Conservation (phyloP, 176 grass and related monocot genomes). For the Neostapfia colusana region DNA sequence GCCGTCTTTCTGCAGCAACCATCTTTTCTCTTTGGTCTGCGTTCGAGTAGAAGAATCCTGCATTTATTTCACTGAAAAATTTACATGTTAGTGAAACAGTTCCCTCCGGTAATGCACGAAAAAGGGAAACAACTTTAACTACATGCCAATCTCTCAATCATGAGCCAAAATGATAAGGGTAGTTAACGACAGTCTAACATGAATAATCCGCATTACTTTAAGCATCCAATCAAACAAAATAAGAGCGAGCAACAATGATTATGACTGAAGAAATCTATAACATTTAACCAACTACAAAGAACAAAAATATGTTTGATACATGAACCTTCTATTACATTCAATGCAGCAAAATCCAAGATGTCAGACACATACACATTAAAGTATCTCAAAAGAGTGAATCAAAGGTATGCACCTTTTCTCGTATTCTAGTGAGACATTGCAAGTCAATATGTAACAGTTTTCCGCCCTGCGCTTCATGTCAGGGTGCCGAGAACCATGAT, state of each 20-base stretch:
- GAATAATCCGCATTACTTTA: background rate
- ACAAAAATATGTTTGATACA: background rate
- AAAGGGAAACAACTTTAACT: background rate
- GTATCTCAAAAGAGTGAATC: background rate
- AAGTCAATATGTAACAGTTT: conserved; percentile 97
- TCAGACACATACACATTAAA: background rate
- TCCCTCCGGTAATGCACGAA: conserved; percentile 8
- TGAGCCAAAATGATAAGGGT: background rate
- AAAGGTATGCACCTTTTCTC: conserved; percentile 75
- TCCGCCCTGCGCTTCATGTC: conserved; percentile 98
- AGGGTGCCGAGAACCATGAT: conserved; percentile 98
- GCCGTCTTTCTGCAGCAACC: conserved; percentile 87
- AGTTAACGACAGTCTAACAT: background rate
- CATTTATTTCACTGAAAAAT: conserved; percentile 92
- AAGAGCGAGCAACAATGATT: background rate
- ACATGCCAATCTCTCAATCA: background rate
- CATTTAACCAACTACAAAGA: background rate
- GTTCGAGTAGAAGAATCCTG: conserved; percentile 96
- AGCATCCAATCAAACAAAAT: background rate
- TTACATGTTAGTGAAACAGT: conserved; percentile 31
- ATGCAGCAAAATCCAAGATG: background rate
- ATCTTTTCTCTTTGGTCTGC: conserved; percentile 98
- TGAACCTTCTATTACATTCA: background rate
- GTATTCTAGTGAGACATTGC: conserved; percentile 97
- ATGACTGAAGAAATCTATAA: background rate